Evolutionary conservation across 1,284 basidiomycete species (phyloP).

Genomic region (Tilletia setariae): DNA sequence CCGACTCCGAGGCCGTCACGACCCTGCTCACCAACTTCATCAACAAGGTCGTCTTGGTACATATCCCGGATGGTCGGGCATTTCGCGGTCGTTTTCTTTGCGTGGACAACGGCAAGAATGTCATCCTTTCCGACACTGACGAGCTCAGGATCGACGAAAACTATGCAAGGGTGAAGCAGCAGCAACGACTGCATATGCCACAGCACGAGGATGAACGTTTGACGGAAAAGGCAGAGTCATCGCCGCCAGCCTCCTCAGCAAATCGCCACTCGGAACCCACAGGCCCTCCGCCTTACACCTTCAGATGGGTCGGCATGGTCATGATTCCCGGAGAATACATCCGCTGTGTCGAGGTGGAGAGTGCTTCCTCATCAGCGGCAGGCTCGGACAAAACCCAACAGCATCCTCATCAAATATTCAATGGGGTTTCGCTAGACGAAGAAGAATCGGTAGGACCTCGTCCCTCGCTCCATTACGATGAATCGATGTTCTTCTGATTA

Average conservation of each 20-base stretch:
- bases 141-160: constrained; percentile 20
- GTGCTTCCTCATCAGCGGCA: not conserved
- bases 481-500: not conserved
- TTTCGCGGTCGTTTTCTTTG: constrained; percentile 43
- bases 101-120: constrained; percentile 35
- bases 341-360: constrained; percentile 30
- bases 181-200: constrained; percentile 2
- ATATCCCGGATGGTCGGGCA: constrained; percentile 39
- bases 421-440: not conserved
- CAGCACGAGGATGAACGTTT: not conserved
- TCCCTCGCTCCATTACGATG: not conserved
- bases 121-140: constrained; percentile 35
- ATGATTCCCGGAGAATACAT: constrained; percentile 39
- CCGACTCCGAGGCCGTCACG: not conserved
- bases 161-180: constrained; percentile 1
- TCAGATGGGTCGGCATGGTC: constrained; percentile 40
- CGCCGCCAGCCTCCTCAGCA: not conserved
- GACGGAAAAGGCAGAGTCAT: not conserved
- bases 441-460: not conserved
- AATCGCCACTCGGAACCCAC: not conserved
- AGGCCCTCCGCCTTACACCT: not conserved
- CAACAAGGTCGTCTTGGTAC: constrained; percentile 30
- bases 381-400: not conserved
- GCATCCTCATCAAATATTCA: not conserved
- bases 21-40: constrained; percentile 23